phyloP scores from a whole-genome alignment of 1,284 basidiomycete genomes.

The Cryptococcus neoformans region DNA sequence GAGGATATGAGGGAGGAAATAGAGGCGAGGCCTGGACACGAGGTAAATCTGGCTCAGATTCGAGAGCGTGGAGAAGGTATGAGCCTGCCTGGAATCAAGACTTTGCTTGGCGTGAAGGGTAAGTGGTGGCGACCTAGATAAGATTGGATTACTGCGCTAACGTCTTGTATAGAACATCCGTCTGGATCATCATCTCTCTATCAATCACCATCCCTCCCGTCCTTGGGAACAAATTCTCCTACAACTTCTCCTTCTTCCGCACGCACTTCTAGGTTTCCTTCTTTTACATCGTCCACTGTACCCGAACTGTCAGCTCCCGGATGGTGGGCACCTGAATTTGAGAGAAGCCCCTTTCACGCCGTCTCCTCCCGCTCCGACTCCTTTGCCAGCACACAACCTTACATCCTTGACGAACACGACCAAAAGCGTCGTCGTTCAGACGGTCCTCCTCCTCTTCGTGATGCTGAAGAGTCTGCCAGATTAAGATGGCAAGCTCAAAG shows the following conservation, averaged over 20 bases:
- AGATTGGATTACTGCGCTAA: neutral
- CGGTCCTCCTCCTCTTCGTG: slow-evolving; percentile 24
- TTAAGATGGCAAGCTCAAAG: slow-evolving; percentile 42
- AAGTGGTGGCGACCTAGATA: slow-evolving; percentile 5
- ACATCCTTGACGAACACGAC: slow-evolving; percentile 29
- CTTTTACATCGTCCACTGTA: slow-evolving; percentile 28
- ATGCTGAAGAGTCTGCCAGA: slow-evolving; percentile 40
- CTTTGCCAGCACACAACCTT: slow-evolving; percentile 10
- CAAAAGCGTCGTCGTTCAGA: slow-evolving; percentile 42
- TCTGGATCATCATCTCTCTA: slow-evolving; percentile 18
- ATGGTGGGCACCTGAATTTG: slow-evolving; percentile 44
- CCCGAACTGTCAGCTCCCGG: slow-evolving; percentile 11
- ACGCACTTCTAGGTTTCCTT: slow-evolving; percentile 40
- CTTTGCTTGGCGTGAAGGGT: slow-evolving; percentile 26
- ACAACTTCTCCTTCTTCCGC: slow-evolving; percentile 36
- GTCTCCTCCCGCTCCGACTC: slow-evolving; percentile 11
- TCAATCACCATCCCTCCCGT: slow-evolving; percentile 29
- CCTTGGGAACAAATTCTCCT: slow-evolving; percentile 29
- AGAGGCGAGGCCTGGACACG: neutral
- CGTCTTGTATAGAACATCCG: slow-evolving; percentile 11
- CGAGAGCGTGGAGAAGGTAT: slow-evolving; percentile 5
- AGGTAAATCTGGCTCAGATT: neutral
- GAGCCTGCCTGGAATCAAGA: slow-evolving; percentile 37
- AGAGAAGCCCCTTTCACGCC: slow-evolving; percentile 8
- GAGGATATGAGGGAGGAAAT: slow-evolving; percentile 26